phyloP scores from a whole-genome alignment of 305 asterid species.

The Fraxinus albicans region DNA sequence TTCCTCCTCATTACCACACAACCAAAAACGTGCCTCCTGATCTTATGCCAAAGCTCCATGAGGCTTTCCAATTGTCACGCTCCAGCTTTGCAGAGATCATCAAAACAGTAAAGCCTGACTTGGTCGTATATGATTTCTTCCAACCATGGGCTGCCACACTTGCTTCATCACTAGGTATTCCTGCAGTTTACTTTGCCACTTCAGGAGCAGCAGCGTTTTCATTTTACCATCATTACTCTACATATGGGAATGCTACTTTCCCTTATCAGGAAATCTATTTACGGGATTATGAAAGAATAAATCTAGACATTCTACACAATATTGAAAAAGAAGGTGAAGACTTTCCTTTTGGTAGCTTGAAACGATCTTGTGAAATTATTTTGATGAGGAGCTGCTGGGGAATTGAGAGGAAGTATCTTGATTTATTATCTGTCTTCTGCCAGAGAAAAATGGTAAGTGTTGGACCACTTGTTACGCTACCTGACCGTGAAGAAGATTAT shows the following conservation, averaged over 20 bases:
- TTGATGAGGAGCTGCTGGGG: constrained; percentile 18
- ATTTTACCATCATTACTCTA: constrained; percentile 5
- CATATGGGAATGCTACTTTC: constrained; percentile 5
- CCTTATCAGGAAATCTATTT: constrained; percentile 29
- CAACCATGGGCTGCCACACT: constrained; percentile 29
- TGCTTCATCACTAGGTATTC: constrained; percentile 35
- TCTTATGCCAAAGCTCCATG: constrained; percentile 6
- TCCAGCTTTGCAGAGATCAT: constrained; percentile 13
- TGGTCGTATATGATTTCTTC: constrained; percentile 22
- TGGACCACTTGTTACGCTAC: constrained; percentile 14
- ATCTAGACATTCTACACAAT: background rate
- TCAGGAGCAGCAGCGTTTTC: constrained; percentile 29
- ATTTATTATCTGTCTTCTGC: constrained; percentile 9
- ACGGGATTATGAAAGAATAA: background rate
- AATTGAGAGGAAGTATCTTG: constrained; percentile 23
- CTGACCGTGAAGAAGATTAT: background rate
- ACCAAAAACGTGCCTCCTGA: constrained; percentile 19
- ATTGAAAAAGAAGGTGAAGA: background rate
- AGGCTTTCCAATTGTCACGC: constrained; percentile 19
- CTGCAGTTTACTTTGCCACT: constrained; percentile 35
- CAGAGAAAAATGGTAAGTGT: background rate
- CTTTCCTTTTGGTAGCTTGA: constrained; percentile 12
- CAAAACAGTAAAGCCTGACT: constrained; percentile 12
- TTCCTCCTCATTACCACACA: constrained; percentile 32
- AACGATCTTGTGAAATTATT: constrained; percentile 21